Evolutionary conservation across 2,329 filamentous ascomycete genomes (phyloP).

Genomic region (Penicillium sp.): DNA sequence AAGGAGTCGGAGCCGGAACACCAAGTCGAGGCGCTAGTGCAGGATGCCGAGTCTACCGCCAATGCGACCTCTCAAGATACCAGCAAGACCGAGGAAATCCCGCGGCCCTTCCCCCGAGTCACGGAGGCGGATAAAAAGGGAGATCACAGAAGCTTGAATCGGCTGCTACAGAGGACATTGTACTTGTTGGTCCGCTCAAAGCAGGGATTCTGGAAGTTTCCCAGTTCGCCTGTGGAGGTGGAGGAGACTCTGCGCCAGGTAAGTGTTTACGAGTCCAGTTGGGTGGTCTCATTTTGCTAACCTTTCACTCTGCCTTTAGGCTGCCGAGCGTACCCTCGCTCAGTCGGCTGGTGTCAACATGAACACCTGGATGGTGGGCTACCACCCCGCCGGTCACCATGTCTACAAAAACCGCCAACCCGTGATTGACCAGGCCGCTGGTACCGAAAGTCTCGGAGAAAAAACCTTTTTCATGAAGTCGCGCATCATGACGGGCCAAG

Average conservation of each 20-base stretch:
- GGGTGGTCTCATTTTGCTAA: slow-evolving; percentile 2
- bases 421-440: slow-evolving; percentile 39
- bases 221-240: slow-evolving; percentile 60
- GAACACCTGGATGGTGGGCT: slow-evolving; percentile 97
- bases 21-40: slow-evolving; percentile 62
- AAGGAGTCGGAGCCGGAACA: slow-evolving; percentile 58
- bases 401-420: slow-evolving; percentile 52
- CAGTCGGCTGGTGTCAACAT: slow-evolving; percentile 83
- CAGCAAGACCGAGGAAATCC: slow-evolving; percentile 58
- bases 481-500: slow-evolving; percentile 95
- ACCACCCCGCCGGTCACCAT: slow-evolving; percentile 78
- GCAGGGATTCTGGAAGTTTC: slow-evolving; percentile 74
- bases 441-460: slow-evolving; percentile 52
- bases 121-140: slow-evolving; percentile 72
- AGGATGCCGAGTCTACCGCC: slow-evolving; percentile 60
- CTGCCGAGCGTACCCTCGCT: slow-evolving; percentile 70
- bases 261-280: slow-evolving; percentile 34
- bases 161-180: slow-evolving; percentile 71
- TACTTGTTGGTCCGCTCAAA: slow-evolving; percentile 75
- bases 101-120: slow-evolving; percentile 61
- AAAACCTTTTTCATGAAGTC: slow-evolving; percentile 97
- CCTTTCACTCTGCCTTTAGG: slow-evolving; percentile 48
- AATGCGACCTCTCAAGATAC: slow-evolving; percentile 38
- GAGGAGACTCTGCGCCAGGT: slow-evolving; percentile 80
- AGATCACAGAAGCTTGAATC: slow-evolving; percentile 73